Evolutionary conservation across 129 eudicot species (phyloP), one percentile per base, ranked within the genome.

Genomic region (Helianthus tuberosus): DNA sequence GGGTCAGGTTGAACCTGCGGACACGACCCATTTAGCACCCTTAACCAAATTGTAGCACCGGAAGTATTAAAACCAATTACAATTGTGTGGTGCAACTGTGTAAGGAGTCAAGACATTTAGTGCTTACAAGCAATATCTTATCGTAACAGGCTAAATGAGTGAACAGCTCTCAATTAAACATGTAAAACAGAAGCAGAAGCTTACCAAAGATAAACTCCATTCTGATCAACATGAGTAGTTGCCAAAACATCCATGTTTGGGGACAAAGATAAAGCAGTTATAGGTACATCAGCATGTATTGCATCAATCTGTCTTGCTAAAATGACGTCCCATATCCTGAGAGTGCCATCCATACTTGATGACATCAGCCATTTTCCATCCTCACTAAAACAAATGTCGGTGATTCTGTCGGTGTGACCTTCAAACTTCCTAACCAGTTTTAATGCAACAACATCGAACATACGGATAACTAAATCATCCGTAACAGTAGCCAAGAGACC

Each of bases 331-430:
- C 99, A 95, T 47, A 95, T 85, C 74, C 99, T 87, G 14, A 95
- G 83, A 39, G 87, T 91, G 57, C 97, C 99, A 80, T 95, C 99
- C 99, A 95, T 95, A 81, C 99, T 95, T 38, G 96, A 91, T 13
- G 97, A 89, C 80, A 95, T 76, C 58, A 95, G 92, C 99, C 99
- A 95, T 79, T 95, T 95, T 5, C 99, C 99, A 77, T 95, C 99
- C 90, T 95, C 97, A 35, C 96, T 91, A 84, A 91, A 95, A 76
- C 99, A 95, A 73, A 89, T 48, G 68, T 95, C 99, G 5, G 97
- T 95, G 64, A 95, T 77, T 57, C 99, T 88, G 59, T 95, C 99
- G 10, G 76, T 38, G 69, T 91, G 99, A 49, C 99, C 99, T 79
- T 91, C 96, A 68, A 95, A 95, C 75, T 89, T 91, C 58, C 99